These are phyloP conservation scores for Pelomyxa schiedti DNA, from an alignment of 78 protist genomes.

Conservation along the genomic window DNA sequence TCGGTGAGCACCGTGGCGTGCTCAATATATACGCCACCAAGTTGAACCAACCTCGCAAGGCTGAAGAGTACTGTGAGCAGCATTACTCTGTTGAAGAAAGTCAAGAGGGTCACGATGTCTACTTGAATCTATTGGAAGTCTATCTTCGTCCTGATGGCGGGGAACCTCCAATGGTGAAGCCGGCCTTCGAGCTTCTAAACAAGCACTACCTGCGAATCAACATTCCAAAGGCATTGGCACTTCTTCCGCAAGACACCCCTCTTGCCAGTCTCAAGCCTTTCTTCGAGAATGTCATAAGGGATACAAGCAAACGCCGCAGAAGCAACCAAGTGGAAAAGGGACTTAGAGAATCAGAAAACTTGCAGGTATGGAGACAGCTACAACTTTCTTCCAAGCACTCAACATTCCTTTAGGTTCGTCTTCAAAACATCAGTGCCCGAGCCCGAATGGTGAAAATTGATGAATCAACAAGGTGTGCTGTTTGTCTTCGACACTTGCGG, in stretches of 20 bases:
- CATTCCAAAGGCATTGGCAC: constrained; percentile 25
- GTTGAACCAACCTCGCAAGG: constrained; percentile 27
- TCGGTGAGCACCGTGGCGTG: constrained; percentile 56
- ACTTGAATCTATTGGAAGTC: constrained; percentile 38
- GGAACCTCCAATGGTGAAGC: constrained; percentile 22
- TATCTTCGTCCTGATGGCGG: constrained; percentile 29
- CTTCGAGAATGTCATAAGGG: constrained; percentile 44
- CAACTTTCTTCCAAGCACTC: too few species aligned
- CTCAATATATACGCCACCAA: constrained; percentile 41
- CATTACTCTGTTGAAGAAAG: constrained; percentile 30
- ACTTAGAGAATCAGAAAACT: constrained; percentile 18
- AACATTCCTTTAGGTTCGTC: too few species aligned
- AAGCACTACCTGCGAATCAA: constrained; percentile 39
- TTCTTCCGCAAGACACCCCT: constrained; percentile 21
- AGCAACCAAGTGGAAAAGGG: constrained; percentile 31
- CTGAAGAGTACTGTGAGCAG: constrained; percentile 49
- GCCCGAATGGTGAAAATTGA: neutral
- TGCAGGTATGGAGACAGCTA: neutral
- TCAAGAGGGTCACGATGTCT: constrained; percentile 43
- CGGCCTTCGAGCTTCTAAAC: constrained; percentile 38
- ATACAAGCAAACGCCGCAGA: constrained; percentile 27
- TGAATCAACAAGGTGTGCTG: neutral
- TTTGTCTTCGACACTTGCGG: neutral
- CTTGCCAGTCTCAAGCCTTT: constrained; percentile 37
- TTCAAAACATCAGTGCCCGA: neutral